Conservation (phyloP, 495 filamentous ascomycete species). For the Physcia stellaris region DNA sequence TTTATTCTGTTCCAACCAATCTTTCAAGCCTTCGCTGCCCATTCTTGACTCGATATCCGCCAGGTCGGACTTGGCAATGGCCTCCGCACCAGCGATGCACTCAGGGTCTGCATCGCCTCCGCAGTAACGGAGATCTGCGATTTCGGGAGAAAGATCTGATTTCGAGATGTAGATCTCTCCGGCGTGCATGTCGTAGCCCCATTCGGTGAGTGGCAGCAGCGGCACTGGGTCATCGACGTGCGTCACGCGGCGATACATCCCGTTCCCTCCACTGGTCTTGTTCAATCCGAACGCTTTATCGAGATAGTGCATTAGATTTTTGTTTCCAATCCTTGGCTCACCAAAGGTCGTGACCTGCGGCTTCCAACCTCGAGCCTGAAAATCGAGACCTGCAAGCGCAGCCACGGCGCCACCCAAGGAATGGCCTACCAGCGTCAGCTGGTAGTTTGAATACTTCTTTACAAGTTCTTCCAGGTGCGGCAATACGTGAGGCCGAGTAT, state of each 20-base stretch:
- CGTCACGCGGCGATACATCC: slow-evolving; percentile 63
- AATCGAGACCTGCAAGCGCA: slow-evolving; percentile 70
- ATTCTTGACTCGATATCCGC: slow-evolving; percentile 14
- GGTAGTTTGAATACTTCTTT: slow-evolving; percentile 51
- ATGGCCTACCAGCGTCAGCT: slow-evolving; percentile 71
- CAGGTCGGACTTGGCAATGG: slow-evolving; percentile 6
- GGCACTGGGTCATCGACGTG: slow-evolving; percentile 83
- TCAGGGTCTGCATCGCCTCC: slow-evolving; percentile 50
- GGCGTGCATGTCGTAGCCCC: slow-evolving; percentile 75
- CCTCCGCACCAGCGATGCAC: slow-evolving; percentile 52
- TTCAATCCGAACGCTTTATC: slow-evolving; percentile 46
- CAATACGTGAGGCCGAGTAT: slow-evolving; percentile 51
- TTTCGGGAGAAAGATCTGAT: slow-evolving; percentile 45
- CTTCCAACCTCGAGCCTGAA: slow-evolving; percentile 50
- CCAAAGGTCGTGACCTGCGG: slow-evolving; percentile 82
- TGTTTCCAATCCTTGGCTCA: slow-evolving; percentile 76
- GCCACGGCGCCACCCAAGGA: slow-evolving; percentile 89
- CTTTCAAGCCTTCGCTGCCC: slow-evolving; percentile 14
- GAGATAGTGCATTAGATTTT: slow-evolving; percentile 51
- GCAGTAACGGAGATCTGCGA: slow-evolving; percentile 57
- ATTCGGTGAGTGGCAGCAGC: slow-evolving; percentile 68
- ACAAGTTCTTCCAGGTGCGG: slow-evolving; percentile 40
- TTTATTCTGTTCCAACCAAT: slow-evolving; percentile 13
- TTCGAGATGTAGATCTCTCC: slow-evolving; percentile 80
- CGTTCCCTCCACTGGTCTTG: slow-evolving; percentile 13